Percentiles rank a stretch among this genome's conserved stretches.
phyloP scores from a whole-genome alignment of 163 green algal species.

The Scenedesmus sp. region DNA sequence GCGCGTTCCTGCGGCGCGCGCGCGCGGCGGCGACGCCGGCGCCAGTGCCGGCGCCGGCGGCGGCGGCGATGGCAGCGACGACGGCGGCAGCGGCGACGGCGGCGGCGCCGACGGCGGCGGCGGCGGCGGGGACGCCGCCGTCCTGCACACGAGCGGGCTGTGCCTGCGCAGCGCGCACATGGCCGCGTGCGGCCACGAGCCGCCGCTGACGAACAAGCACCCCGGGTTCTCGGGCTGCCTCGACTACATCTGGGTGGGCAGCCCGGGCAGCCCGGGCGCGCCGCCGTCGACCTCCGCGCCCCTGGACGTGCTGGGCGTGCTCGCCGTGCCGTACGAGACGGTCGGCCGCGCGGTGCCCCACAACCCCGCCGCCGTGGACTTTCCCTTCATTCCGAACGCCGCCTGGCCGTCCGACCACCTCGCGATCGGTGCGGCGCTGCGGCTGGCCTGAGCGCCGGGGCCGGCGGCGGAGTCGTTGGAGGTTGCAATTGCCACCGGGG shows the following conservation, averaged over 20 bases:
- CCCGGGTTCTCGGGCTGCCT: constrained; percentile 60
- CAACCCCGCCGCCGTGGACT: constrained; percentile 18
- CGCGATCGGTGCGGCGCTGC: constrained; percentile 53
- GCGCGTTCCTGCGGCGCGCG: no score
- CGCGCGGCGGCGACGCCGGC: not conserved
- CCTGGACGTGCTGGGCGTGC: constrained; percentile 22
- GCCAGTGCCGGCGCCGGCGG: not conserved
- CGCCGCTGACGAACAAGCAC: constrained; percentile 61
- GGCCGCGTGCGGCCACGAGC: constrained; percentile 50
- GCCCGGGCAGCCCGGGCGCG: no score
- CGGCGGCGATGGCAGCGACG: not conserved
- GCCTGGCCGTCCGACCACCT: constrained; percentile 65
- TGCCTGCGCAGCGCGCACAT: constrained; percentile 47
- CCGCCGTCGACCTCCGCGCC: constrained; percentile 27
- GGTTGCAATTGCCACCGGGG: no score
- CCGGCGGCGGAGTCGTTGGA: no score
- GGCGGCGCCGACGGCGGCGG: not conserved
- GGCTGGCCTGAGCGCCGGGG: not conserved
- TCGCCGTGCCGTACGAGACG: constrained; percentile 60
- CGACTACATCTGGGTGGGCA: constrained; percentile 75
- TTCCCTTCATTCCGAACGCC: constrained; percentile 57
- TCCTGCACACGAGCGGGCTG: constrained; percentile 45
- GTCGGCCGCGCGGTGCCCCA: constrained; percentile 6
- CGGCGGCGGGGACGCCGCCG: no score
- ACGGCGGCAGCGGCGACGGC: constrained; percentile 3